These are phyloP conservation scores for Wickerhamiella kazuoi DNA, from an alignment of 805 yeast genomes.

Conservation along the genomic window DNA sequence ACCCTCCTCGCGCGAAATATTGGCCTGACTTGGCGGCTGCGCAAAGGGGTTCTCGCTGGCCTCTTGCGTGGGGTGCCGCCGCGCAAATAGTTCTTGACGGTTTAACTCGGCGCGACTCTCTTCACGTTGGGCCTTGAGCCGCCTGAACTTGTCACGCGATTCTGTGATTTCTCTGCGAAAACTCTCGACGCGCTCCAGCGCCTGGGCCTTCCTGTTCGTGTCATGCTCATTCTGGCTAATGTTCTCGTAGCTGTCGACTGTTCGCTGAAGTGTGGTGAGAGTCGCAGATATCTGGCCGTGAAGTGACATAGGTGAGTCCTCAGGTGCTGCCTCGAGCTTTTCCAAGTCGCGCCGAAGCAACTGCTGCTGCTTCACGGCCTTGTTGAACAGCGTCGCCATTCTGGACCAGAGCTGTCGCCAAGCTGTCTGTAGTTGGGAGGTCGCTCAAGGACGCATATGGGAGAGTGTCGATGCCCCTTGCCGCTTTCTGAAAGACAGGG, in stretches of 20 bases:
- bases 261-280: constrained; percentile 52
- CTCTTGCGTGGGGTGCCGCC: constrained; percentile 21
- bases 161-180: constrained; percentile 30
- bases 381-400: constrained; percentile 73
- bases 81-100: constrained; percentile 38
- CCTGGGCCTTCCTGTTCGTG: constrained; percentile 37
- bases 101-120: constrained; percentile 29
- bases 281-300: constrained; percentile 69
- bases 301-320: constrained; percentile 54
- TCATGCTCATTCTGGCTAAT: constrained; percentile 42
- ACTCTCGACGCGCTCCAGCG: constrained; percentile 40
- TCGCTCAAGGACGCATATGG: too few relatives aligned
- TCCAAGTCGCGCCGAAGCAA: constrained; percentile 51
- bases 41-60: constrained; percentile 20
- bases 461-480: too few relatives aligned
- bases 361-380: constrained; percentile 73
- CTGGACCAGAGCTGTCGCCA: neutral
- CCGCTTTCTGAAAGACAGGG: too few relatives aligned
- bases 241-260: constrained; percentile 50
- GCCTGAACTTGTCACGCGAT: constrained; percentile 33
- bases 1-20: constrained; percentile 36
- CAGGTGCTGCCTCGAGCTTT: constrained; percentile 37
- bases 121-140: constrained; percentile 40
- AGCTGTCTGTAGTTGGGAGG: too few relatives aligned
- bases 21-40: constrained; percentile 4